Base-by-base conservation (phyloP, 2,329 filamentous ascomycete genomes). In the Ceratocystis alfenasii region DNA sequence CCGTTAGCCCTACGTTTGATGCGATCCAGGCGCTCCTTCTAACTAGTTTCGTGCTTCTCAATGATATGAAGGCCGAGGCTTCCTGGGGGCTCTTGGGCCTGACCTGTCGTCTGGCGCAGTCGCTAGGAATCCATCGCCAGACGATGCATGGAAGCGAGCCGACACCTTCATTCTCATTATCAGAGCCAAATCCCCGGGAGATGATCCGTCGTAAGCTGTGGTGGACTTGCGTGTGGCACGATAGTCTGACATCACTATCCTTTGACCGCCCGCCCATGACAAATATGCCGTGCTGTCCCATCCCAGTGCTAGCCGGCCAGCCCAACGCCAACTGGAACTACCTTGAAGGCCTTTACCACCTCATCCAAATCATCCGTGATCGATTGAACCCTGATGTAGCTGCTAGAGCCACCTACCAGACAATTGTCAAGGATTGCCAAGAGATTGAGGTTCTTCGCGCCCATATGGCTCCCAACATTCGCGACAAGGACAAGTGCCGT, bases 31-130 rank as follows among this genome's bases (percentile, higher is more conserved):
- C 84, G 0, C 74, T 87, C 50, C 75, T 87, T 0, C 78, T 87
- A 55, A 83, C 83, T 3, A 80, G 83, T 36, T 86, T 87, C 68
- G 83, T 85, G 1, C 75, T 87, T 1, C 75, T 86, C 30, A 87
- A 87, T 69, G 84, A 87, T 67, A 87, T 87, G 84, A 87, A 87
- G 71, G 84, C 84, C 1, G 84, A 87, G 70, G 84, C 83, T 0
- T 86, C 84, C 0, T 87, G 84, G 84, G 84, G 84, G 0, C 72
- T 87, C 64, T 79, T 85, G 63, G 84, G 84, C 0, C 78, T 87
- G 57, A 86, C 84, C 0, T 86, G 83, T 68, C 79, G 84, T 30
- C 77, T 87, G n/a, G 84, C 84, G 0, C 83, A 87, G 71, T 86
- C 84, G 0, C 75, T 87, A 1, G 84, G 84, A 3, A 75, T 87